These are phyloP conservation scores for Lippia alba DNA, from an alignment of 305 asterid species.

Conservation along the genomic window DNA sequence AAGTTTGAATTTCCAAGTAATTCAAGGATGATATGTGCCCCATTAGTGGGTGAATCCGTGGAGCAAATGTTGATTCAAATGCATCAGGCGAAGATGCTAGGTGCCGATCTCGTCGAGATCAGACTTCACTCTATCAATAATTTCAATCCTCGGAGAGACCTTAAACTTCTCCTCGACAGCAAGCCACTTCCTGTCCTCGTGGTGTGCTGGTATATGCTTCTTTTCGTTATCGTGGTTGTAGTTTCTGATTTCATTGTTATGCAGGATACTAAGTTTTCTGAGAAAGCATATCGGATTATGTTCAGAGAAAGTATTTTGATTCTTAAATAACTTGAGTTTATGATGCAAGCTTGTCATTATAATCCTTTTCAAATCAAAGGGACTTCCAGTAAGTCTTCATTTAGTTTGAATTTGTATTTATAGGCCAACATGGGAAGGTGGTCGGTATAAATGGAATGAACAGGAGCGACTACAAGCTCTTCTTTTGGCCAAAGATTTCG, in stretches of 20 bases:
- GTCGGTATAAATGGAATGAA: slow-evolving; percentile 30
- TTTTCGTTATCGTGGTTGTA: no score
- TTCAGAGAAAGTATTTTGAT: not conserved
- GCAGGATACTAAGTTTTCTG: no score
- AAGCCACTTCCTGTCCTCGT: slow-evolving; percentile 60
- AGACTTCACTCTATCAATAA: slow-evolving; percentile 39
- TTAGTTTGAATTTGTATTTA: slow-evolving; percentile 19
- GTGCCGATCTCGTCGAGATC: slow-evolving; percentile 62
- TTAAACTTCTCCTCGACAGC: slow-evolving; percentile 41
- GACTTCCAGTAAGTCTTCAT: not conserved
- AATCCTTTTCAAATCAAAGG: not conserved
- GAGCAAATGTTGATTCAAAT: slow-evolving; percentile 50
- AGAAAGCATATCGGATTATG: not conserved
- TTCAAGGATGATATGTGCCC: slow-evolving; percentile 53
- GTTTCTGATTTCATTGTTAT: no score
- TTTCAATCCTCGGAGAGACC: slow-evolving; percentile 45
- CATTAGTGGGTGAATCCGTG: slow-evolving; percentile 47
- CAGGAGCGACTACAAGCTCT: slow-evolving; percentile 43
- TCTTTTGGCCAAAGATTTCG: slow-evolving; percentile 57
- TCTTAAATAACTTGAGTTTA: no score
- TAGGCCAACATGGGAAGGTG: slow-evolving; percentile 48
- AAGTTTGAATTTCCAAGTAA: slow-evolving; percentile 28
- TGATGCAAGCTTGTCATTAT: no score
- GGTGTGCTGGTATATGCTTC: slow-evolving; percentile 44
- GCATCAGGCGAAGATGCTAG: slow-evolving; percentile 53